Conservation (phyloP, 495 filamentous ascomycete species). For the Astrothelium macrocarpum region DNA sequence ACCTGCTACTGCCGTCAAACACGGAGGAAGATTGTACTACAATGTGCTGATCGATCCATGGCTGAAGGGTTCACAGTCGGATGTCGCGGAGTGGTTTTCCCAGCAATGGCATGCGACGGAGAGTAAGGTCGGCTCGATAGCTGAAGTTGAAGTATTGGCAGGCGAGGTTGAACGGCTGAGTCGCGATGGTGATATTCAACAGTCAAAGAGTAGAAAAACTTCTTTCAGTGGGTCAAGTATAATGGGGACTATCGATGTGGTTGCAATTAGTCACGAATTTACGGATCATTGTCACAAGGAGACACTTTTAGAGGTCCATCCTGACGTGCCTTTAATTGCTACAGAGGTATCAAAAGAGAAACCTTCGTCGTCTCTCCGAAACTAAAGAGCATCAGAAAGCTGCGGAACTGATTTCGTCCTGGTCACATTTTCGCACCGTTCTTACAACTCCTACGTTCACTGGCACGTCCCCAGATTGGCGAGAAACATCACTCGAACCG, state of each 20-base stretch:
- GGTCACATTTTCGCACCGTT: slow-evolving; percentile 29
- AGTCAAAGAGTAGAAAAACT: neutral
- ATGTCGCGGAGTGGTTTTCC: slow-evolving; percentile 46
- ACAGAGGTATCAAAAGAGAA: slow-evolving; percentile 22
- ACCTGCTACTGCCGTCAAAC: slow-evolving; percentile 26
- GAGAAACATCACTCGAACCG: slow-evolving; percentile 36
- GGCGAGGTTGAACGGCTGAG: slow-evolving; percentile 23
- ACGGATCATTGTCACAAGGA: slow-evolving; percentile 49
- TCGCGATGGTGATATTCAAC: neutral
- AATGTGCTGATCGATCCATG: slow-evolving; percentile 51
- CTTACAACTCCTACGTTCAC: slow-evolving; percentile 30
- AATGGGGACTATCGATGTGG: slow-evolving; percentile 34
- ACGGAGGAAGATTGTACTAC: slow-evolving; percentile 34
- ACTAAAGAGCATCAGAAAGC: slow-evolving; percentile 30
- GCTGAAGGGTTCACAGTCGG: slow-evolving; percentile 42
- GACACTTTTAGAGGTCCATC: slow-evolving; percentile 41
- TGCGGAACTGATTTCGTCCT: slow-evolving; percentile 37
- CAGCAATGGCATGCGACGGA: slow-evolving; percentile 43
- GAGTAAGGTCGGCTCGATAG: slow-evolving; percentile 36
- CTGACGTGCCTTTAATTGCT: slow-evolving; percentile 41
- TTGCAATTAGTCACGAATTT: slow-evolving; percentile 46
- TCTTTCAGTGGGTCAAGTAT: neutral
- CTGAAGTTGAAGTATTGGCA: slow-evolving; percentile 27
- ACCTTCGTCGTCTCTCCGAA: slow-evolving; percentile 25
- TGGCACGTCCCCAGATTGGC: slow-evolving; percentile 37